Conservation (phyloP, 1,139 yeast genomes). For the Taphrina betulina region DNA sequence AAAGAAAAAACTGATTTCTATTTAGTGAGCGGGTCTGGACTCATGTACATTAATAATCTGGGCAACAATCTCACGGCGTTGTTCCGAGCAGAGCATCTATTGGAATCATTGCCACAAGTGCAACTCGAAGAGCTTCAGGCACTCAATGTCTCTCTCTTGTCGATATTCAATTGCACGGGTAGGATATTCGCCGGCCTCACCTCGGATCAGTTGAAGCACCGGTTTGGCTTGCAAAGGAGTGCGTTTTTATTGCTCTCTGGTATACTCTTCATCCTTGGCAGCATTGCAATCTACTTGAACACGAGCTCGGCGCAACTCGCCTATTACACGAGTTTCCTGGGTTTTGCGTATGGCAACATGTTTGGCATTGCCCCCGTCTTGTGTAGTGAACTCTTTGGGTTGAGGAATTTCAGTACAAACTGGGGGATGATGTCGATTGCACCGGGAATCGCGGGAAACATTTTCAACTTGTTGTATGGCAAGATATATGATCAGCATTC, state of each 20-base stretch:
- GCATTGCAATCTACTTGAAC: constrained; percentile 43
- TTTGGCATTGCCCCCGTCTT: constrained; percentile 82
- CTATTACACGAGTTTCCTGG: constrained; percentile 61
- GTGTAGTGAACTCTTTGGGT: constrained; percentile 72
- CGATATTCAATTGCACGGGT: constrained; percentile 66
- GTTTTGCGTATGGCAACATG: constrained; percentile 74
- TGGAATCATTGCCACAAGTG: background rate
- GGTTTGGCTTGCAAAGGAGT: constrained; percentile 57
- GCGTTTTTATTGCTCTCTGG: constrained; percentile 65
- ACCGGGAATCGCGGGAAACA: constrained; percentile 46
- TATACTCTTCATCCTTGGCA: constrained; percentile 47
- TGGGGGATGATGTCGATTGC: constrained; percentile 61
- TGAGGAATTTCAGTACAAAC: constrained; percentile 67
- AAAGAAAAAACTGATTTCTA: background rate
- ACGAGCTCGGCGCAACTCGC: constrained; percentile 48
- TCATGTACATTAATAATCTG: constrained; percentile 56
- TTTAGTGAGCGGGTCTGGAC: constrained; percentile 63
- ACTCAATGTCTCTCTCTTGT: constrained; percentile 68
- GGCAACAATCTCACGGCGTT: constrained; percentile 25
- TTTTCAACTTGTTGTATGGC: constrained; percentile 47
- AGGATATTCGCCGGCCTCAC: constrained; percentile 66
- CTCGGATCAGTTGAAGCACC: constrained; percentile 60
- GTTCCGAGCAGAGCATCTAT: constrained; percentile 1
- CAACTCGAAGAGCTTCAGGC: constrained; percentile 55
- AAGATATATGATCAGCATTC: constrained; percentile 42